Evolutionary conservation across 495 filamentous ascomycete species (phyloP).

Genomic region (Bryoglossum gracile): DNA sequence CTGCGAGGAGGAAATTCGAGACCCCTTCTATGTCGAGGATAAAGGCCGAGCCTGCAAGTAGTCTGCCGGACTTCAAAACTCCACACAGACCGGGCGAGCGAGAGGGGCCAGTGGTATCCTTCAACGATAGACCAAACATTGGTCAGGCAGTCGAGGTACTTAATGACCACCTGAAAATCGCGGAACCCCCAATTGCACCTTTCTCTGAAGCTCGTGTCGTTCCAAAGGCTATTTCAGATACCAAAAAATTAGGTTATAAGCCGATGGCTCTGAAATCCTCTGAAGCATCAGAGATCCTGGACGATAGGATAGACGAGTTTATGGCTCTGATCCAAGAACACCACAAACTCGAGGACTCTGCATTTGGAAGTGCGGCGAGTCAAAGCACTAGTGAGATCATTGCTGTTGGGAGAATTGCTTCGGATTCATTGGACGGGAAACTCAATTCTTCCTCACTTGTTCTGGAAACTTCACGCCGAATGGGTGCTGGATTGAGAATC

Average conservation of each 20-base stretch:
- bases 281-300: slow-evolving; percentile 83
- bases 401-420: slow-evolving; percentile 84
- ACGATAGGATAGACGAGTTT: slow-evolving; percentile 93
- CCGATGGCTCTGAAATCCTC: slow-evolving; percentile 89
- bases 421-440: slow-evolving; percentile 73
- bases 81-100: slow-evolving; percentile 35
- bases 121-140: slow-evolving; percentile 64
- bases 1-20: slow-evolving; percentile 22
- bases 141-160: slow-evolving; percentile 76
- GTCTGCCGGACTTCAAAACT: slow-evolving; percentile 40
- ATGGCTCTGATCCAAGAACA: slow-evolving; percentile 60
- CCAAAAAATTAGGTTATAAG: slow-evolving; percentile 85
- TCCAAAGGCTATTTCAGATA: slow-evolving; percentile 72
- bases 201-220: slow-evolving; percentile 70
- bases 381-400: slow-evolving; percentile 82
- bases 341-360: slow-evolving; percentile 67
- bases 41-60: slow-evolving; percentile 35
- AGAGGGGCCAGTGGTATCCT: slow-evolving; percentile 43
- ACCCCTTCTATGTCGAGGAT: slow-evolving; percentile 40
- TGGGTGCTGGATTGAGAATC: slow-evolving; percentile 71
- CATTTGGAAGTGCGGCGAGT: slow-evolving; percentile 77
- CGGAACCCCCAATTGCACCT: slow-evolving; percentile 67
- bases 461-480: slow-evolving; percentile 80
- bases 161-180: slow-evolving; percentile 61
- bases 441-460: slow-evolving; percentile 78